Evolutionary conservation across 139 green algal species (phyloP).

Genomic region (Astrephomene gubernaculifera): DNA sequence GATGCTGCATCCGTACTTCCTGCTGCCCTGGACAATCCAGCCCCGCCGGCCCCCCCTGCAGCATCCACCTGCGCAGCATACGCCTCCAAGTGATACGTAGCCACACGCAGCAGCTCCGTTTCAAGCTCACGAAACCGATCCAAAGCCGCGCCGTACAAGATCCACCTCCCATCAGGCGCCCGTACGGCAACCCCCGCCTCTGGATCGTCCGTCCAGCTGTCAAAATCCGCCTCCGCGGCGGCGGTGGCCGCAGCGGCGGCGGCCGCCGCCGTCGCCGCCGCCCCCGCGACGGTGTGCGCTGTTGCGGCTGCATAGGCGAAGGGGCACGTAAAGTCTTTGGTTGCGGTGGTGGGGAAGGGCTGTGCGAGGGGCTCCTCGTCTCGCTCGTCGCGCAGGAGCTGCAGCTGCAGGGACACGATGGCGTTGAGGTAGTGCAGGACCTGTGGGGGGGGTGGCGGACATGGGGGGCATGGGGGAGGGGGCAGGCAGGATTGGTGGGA

Average conservation of each 20-base stretch:
- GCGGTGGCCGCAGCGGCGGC: not conserved
- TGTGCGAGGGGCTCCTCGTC: conserved; percentile 3
- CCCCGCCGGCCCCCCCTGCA: not conserved
- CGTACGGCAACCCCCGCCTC: conserved; percentile 44
- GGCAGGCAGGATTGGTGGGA: not conserved
- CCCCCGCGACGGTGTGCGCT: not conserved
- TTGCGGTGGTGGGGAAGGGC: conserved; percentile 14
- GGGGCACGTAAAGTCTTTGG: conserved; percentile 51
- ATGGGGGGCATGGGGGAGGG: not conserved
- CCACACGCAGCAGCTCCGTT: conserved; percentile 49
- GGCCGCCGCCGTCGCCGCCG: not conserved
- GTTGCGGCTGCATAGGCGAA: not conserved
- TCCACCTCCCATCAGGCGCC: not conserved
- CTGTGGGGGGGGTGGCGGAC: conserved; percentile 28
- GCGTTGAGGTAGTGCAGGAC: conserved; percentile 62
- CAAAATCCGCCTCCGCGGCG: not conserved
- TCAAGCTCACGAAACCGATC: conserved; percentile 42
- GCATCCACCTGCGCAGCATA: conserved; percentile 41
- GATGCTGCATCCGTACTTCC: too few species aligned
- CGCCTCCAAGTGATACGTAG: conserved; percentile 49
- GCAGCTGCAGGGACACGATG: conserved; percentile 41
- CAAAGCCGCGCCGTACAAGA: conserved; percentile 46
- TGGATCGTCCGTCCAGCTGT: conserved; percentile 31
- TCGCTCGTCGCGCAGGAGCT: conserved; percentile 51
- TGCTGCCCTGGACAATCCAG: too few species aligned